Evolutionary conservation across 1,139 yeast genomes (phyloP), one percentile per base, ranked within the genome.

Genomic region (Citeromyces hawaiiensis): DNA sequence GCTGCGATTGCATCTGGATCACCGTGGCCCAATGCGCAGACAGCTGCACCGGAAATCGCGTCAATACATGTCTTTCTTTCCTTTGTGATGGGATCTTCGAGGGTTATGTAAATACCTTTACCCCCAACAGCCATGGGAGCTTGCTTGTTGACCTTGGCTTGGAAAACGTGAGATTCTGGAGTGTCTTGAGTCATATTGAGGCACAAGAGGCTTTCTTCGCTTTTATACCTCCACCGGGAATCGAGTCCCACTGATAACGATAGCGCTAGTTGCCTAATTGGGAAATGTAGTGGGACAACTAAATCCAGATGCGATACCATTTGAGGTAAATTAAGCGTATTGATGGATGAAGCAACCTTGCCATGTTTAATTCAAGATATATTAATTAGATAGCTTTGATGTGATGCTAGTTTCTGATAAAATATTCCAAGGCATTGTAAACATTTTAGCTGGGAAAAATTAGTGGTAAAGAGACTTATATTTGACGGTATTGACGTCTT

Each of bases 31-130:
- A 75, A 58, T 2, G 79, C 71, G 27, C 74, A 74, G 35, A 75
- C 82, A 27, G 82, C 81, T 4, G 82, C 82, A 46, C 82, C 82
- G n/a, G 80, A 70, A 48, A 65, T 57, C 32, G 70, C 78, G 51
- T 76, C 82, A 36, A 72, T 55, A 14, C 72, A 45, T 17, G 56
- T 60, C 31, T 51, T 59, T 39, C 54, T 51, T 40, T 62, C 62
- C 35, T 67, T 68, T 31, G 76, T 70, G 33, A 56, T 54, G 36
- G 71, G 65, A 46, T 73, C 74, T 48, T 60, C 66, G 25, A 70
- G 56, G n/a, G 66, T 64, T 44, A 75, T 55, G 49, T 59, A 57
- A 45, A 63, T 54, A 18, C 81, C 81, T 35, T 66, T 59, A 34
- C 78, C 76, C 8, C 57, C 62, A 36, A 68, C 58, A 36, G 68